These are phyloP conservation scores for Tylopilus plumbeoviolaceoides DNA, from an alignment of 768 basidiomycete genomes.

Conservation along the genomic window DNA sequence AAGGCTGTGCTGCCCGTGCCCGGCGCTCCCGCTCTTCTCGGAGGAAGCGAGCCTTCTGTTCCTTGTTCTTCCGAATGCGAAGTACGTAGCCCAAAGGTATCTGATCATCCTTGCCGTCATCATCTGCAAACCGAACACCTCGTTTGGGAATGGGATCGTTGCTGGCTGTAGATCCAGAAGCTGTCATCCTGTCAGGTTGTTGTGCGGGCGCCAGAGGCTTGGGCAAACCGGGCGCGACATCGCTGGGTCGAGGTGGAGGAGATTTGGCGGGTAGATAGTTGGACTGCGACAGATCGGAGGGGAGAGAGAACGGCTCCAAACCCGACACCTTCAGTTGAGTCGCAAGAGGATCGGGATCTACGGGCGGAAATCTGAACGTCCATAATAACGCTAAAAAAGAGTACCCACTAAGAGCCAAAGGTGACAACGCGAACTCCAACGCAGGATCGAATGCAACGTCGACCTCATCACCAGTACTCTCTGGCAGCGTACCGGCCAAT, in stretches of 20 bases:
- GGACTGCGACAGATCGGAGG: slow-evolving; percentile 1
- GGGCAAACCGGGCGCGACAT: neutral
- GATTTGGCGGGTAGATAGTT: neutral
- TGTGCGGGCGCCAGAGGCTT: slow-evolving; percentile 1
- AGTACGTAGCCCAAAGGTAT: slow-evolving; percentile 68
- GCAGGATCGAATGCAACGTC: slow-evolving; percentile 14
- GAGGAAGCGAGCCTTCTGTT: slow-evolving; percentile 67
- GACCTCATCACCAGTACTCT: slow-evolving; percentile 7
- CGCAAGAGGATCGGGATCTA: slow-evolving; percentile 23
- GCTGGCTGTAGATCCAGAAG: slow-evolving; percentile 10
- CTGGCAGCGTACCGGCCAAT: slow-evolving; percentile 47
- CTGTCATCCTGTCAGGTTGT: neutral
- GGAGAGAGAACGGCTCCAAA: slow-evolving; percentile 2
- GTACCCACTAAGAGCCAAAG: slow-evolving; percentile 18
- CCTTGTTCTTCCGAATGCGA: slow-evolving; percentile 67
- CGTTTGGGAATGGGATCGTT: slow-evolving; percentile 32
- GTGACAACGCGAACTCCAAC: slow-evolving; percentile 15
- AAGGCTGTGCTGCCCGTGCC: slow-evolving; percentile 31
- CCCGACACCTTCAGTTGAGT: slow-evolving; percentile 4
- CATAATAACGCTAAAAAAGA: neutral
- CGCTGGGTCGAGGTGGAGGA: neutral
- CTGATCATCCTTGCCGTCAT: slow-evolving; percentile 58
- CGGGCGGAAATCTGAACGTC: slow-evolving; percentile 11
- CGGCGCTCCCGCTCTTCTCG: slow-evolving; percentile 55
- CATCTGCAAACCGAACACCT: slow-evolving; percentile 63